Percentiles rank a stretch among this genome's conserved stretches.
Evolutionary conservation across 176 grass and related monocot genomes (phyloP).

Genomic region (Dactylis glomerata): DNA sequence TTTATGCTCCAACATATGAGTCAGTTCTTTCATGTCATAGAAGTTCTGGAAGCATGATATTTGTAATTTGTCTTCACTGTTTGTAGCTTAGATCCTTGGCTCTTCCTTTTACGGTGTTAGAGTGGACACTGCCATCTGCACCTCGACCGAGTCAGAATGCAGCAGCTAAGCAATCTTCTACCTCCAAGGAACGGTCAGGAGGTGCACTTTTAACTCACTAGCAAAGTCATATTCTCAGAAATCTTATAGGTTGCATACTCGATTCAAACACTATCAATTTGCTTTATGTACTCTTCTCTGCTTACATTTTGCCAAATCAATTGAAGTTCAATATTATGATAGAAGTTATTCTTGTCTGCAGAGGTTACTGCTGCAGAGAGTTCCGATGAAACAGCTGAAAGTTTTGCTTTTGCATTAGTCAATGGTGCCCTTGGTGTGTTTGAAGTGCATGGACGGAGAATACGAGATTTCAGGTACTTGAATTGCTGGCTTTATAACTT

Average conservation of each 20-base stretch:
- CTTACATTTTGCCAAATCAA: slow-evolving; percentile 10
- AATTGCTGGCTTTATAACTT: slow-evolving; percentile 24
- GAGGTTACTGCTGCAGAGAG: slow-evolving; percentile 61
- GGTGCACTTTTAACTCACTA: slow-evolving; percentile 40
- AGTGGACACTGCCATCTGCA: slow-evolving; percentile 89
- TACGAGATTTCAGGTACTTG: slow-evolving; percentile 90
- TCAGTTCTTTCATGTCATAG: background rate
- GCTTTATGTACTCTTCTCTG: background rate
- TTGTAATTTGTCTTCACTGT: slow-evolving; percentile 33
- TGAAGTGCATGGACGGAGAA: slow-evolving; percentile 96
- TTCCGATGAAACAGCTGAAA: slow-evolving; percentile 84
- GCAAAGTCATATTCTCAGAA: background rate
- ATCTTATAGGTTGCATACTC: slow-evolving; percentile 6
- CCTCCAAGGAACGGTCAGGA: slow-evolving; percentile 52
- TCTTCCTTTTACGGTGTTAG: slow-evolving; percentile 98
- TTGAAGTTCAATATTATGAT: slow-evolving; percentile 15
- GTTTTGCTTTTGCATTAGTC: slow-evolving; percentile 98
- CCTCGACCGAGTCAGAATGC: slow-evolving; percentile 70
- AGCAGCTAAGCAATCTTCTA: slow-evolving; percentile 56
- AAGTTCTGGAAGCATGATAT: slow-evolving; percentile 26
- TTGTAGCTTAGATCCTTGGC: slow-evolving; percentile 99
- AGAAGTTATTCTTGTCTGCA: slow-evolving; percentile 43
- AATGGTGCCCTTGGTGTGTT: slow-evolving; percentile 99
- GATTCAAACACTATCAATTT: background rate
- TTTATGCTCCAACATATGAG: background rate